Percentiles rank a stretch among this genome's conserved stretches.
These are phyloP conservation scores for Trichosanthes cucumerina DNA, from an alignment of 306 rosid species.

Conservation along the genomic window DNA sequence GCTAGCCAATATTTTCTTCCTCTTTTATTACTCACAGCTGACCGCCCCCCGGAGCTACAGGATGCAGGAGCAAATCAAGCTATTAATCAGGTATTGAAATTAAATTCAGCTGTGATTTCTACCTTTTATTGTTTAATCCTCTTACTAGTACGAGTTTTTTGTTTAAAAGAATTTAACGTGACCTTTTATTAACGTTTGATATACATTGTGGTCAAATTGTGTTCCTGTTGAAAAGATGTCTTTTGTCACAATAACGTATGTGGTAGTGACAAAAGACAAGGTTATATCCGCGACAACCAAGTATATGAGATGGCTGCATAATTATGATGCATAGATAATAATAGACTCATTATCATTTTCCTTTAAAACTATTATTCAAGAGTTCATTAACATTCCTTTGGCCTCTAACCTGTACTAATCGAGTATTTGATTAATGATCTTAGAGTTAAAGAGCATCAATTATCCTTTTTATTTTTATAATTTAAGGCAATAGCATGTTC, in stretches of 20 bases:
- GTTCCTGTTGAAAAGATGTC: not conserved
- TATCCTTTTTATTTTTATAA: not conserved
- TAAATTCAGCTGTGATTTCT: slow-evolving; percentile 3
- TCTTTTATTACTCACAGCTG: slow-evolving; percentile 84
- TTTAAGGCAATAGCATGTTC: not conserved
- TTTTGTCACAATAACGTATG: not conserved
- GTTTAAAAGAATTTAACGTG: not conserved
- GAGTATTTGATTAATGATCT: not conserved
- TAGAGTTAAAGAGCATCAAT: not conserved
- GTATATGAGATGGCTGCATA: not conserved
- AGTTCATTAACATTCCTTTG: not conserved
- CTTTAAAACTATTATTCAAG: not conserved
- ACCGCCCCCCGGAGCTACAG: slow-evolving; percentile 82
- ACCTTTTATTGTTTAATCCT: slow-evolving; percentile 9
- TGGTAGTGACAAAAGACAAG: not conserved
- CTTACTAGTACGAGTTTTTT: not conserved
- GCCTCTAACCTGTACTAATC: not conserved
- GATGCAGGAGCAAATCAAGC: slow-evolving; percentile 89
- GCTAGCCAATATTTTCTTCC: slow-evolving; percentile 93
- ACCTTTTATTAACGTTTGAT: not conserved
- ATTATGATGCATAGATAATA: not conserved
- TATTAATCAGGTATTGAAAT: slow-evolving; percentile 58
- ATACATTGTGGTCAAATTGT: not conserved
- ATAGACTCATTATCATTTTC: not conserved
- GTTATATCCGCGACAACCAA: not conserved